Percentiles rank a stretch among this genome's conserved stretches.
Conservation (phyloP, 257 asterid genomes). For the Rehmannia glutinosa region DNA sequence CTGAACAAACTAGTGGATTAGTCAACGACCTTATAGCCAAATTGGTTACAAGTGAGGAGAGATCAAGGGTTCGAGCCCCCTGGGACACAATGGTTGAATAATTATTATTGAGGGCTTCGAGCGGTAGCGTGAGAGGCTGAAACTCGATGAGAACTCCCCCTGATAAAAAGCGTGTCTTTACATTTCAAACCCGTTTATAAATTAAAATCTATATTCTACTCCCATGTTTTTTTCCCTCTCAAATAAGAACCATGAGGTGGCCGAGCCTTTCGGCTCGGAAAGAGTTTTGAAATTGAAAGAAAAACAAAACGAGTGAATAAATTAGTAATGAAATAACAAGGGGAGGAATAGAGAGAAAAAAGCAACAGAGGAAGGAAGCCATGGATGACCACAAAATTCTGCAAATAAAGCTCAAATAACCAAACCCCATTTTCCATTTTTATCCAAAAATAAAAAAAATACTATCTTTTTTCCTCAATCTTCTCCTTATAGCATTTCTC, state of each 20-base stretch:
- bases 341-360: background rate
- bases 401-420: constrained; percentile 1
- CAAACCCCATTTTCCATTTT: constrained; percentile 16
- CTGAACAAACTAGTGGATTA: too few relatives aligned
- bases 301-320: too few relatives aligned
- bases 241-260: constrained; percentile 12
- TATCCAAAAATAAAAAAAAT: background rate
- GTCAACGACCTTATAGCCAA: too few relatives aligned
- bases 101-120: too few relatives aligned
- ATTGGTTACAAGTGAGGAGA: too few relatives aligned
- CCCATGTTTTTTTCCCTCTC: background rate
- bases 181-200: too few relatives aligned
- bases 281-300: constrained; percentile 21
- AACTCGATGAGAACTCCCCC: too few relatives aligned
- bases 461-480: constrained; percentile 6
- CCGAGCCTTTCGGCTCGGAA: constrained; percentile 54
- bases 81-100: too few relatives aligned
- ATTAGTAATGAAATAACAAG: background rate
- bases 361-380: background rate
- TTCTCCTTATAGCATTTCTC: constrained; percentile 29
- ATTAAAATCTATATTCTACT: background rate
- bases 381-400: constrained; percentile 24
- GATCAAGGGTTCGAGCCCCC: too few relatives aligned
- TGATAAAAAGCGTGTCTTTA: too few relatives aligned
- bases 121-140: too few relatives aligned